A percentile compares a stretch with the other conserved stretches of the same genome.
Conservation (phyloP, 257 asterid genomes). For the Lantana camara region DNA sequence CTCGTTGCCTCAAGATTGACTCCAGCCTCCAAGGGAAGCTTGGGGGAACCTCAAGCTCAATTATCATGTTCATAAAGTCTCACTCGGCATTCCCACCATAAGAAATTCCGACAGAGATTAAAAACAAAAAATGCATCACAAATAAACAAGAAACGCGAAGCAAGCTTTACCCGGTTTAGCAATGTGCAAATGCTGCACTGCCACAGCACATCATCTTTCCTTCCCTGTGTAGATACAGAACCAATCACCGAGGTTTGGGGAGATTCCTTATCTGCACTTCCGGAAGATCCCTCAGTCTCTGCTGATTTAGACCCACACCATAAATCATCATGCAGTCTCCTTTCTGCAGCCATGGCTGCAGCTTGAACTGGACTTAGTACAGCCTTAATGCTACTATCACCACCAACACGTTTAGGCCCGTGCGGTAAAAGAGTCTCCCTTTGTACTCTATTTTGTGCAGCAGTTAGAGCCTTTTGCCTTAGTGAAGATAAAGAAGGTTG, state of each 20-base stretch:
- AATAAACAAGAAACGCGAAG: conserved; percentile 2
- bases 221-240: conserved; percentile 28
- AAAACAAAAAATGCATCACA: conserved; percentile 1
- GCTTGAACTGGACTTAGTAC: conserved; percentile 76
- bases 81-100: too few relatives aligned
- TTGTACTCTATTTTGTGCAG: conserved; percentile 65
- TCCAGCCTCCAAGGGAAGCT: too few relatives aligned
- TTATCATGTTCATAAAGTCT: too few relatives aligned
- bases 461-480: conserved; percentile 61
- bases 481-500: conserved; percentile 64
- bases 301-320: conserved; percentile 79
- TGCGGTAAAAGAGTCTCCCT: conserved; percentile 48
- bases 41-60: too few relatives aligned
- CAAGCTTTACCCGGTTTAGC: conserved; percentile 54
- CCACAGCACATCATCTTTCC: conserved; percentile 50
- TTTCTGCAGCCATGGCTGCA: conserved; percentile 97
- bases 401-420: conserved; percentile 78
- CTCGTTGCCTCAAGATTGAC: too few relatives aligned
- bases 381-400: conserved; percentile 66
- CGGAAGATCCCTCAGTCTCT: conserved; percentile 47
- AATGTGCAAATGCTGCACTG: conserved; percentile 66
- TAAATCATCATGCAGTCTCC: conserved; percentile 74
- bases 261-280: conserved; percentile 30
- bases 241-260: conserved; percentile 28
- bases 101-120: too few relatives aligned